Evolutionary conservation across 2,329 filamentous ascomycete genomes (phyloP).

Genomic region (Cordyceps javanica): DNA sequence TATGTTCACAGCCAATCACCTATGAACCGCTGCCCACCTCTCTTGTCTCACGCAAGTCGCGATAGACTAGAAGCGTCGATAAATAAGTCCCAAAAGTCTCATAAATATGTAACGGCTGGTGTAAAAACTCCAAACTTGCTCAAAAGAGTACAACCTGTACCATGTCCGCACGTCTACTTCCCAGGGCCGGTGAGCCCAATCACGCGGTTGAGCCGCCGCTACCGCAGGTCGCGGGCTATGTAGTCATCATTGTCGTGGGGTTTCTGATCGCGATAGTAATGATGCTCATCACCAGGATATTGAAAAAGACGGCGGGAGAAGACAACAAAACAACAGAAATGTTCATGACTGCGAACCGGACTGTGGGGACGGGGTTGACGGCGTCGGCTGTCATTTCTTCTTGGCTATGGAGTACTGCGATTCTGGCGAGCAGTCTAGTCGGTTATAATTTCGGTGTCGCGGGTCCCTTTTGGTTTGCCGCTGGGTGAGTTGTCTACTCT

Average conservation of each 20-base stretch:
- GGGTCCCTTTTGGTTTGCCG: constrained; percentile 52
- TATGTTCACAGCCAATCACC: background rate
- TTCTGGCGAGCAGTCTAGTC: constrained; percentile 43
- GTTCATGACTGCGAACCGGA: constrained; percentile 50
- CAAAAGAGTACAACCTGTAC: background rate
- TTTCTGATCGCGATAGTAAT: constrained; percentile 34
- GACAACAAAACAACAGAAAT: constrained; percentile 49
- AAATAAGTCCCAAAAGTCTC: background rate
- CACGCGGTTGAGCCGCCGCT: constrained; percentile 18
- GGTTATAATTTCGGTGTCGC: constrained; percentile 49
- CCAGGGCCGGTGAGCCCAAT: background rate
- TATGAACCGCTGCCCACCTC: background rate
- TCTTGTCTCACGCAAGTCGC: background rate
- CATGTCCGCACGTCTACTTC: background rate
- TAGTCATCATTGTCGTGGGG: constrained; percentile 28
- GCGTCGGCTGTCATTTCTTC: constrained; percentile 49
- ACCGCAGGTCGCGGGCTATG: constrained; percentile 25
- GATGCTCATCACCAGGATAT: constrained; percentile 38
- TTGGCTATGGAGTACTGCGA: constrained; percentile 49
- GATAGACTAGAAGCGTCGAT: background rate
- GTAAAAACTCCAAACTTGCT: no score
- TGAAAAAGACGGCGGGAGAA: constrained; percentile 44
- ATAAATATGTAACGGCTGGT: background rate
- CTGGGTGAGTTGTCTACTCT: constrained; percentile 28
- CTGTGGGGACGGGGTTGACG: constrained; percentile 44